Evolutionary conservation across 2,329 filamentous ascomycete species (phyloP).

Genomic region (Alternaria postmessia): DNA sequence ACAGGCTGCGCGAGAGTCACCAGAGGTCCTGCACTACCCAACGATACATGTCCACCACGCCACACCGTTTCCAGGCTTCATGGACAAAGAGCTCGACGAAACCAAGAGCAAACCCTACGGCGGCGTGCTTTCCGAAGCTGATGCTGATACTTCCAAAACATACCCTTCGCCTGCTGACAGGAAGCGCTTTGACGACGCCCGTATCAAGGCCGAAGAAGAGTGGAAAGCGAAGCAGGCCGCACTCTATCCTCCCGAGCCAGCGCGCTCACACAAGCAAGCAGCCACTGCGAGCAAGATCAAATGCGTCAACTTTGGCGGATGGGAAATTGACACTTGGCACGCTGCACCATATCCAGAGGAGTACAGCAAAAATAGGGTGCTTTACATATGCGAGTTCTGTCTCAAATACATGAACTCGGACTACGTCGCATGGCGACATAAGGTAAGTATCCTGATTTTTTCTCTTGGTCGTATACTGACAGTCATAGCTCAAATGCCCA

Average conservation of each 20-base stretch:
- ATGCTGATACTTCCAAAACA: slow-evolving; percentile 91
- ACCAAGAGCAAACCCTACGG: slow-evolving; percentile 93
- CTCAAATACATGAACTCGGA: slow-evolving; percentile 99
- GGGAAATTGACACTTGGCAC: slow-evolving; percentile 99
- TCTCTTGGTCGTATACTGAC: slow-evolving; percentile 30
- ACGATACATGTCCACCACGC: slow-evolving; percentile 71
- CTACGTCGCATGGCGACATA: slow-evolving; percentile 97
- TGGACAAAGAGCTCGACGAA: slow-evolving; percentile 88
- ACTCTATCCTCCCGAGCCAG: slow-evolving; percentile 72
- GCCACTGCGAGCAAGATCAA: slow-evolving; percentile 96
- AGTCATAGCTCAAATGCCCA: slow-evolving; percentile 74
- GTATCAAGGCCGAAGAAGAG: slow-evolving; percentile 89
- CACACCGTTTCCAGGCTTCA: slow-evolving; percentile 86
- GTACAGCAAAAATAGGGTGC: slow-evolving; percentile 92
- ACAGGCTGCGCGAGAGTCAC: slow-evolving; percentile 50
- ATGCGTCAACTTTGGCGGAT: slow-evolving; percentile 96
- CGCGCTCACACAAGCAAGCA: slow-evolving; percentile 66
- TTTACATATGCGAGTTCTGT: slow-evolving; percentile 99
- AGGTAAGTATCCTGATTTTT: slow-evolving; percentile 54
- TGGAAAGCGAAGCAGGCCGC: slow-evolving; percentile 76
- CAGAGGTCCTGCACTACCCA: slow-evolving; percentile 63
- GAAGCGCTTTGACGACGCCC: slow-evolving; percentile 86
- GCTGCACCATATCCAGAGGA: slow-evolving; percentile 97
- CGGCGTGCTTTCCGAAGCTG: slow-evolving; percentile 85
- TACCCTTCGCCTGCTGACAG: slow-evolving; percentile 82